Evolutionary conservation across 495 filamentous ascomycete genomes (phyloP).

Genomic region (Venustampulla echinocandica): DNA sequence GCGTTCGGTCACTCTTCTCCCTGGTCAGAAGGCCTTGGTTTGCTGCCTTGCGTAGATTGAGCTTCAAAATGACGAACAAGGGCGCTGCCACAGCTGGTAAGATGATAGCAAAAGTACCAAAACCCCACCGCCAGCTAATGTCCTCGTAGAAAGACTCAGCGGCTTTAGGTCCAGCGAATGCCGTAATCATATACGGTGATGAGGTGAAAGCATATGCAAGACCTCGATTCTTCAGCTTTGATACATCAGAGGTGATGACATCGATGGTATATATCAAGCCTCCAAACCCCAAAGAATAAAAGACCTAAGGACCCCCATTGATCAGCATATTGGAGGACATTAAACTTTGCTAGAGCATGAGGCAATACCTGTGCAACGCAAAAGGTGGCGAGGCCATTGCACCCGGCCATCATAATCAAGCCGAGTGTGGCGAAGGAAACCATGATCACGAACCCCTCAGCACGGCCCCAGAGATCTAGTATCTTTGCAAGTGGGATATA

Average conservation of each 20-base stretch:
- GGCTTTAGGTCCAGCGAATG: conserved; percentile 32
- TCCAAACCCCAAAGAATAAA: conserved; percentile 48
- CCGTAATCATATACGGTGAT: conserved; percentile 52
- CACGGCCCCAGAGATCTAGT: conserved; percentile 43
- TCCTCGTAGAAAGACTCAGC: conserved; percentile 30
- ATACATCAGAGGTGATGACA: conserved; percentile 54
- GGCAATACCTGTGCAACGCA: conserved; percentile 45
- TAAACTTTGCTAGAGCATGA: conserved; percentile 25
- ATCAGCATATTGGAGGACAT: neutral
- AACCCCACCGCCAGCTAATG: conserved; percentile 49
- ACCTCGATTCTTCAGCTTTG: conserved; percentile 46
- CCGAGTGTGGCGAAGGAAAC: conserved; percentile 34
- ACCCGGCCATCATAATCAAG: conserved; percentile 44
- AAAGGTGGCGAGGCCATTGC: conserved; percentile 39
- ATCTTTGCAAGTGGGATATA: conserved; percentile 47
- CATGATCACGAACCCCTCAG: conserved; percentile 31
- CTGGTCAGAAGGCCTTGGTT: conserved; percentile 39
- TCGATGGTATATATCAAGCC: conserved; percentile 44
- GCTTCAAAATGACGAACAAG: conserved; percentile 34
- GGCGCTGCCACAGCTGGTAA: conserved; percentile 28
- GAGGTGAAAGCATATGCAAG: conserved; percentile 47
- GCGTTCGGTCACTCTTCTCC: conserved; percentile 37
- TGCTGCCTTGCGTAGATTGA: conserved; percentile 50
- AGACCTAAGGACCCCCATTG: conserved; percentile 26
- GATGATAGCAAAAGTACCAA: conserved; percentile 39